Percentiles rank a stretch among this genome's conserved stretches.
These are phyloP conservation scores for Paramyrothecium sp. DNA, from an alignment of 2,329 filamentous ascomycete species.

Conservation along the genomic window DNA sequence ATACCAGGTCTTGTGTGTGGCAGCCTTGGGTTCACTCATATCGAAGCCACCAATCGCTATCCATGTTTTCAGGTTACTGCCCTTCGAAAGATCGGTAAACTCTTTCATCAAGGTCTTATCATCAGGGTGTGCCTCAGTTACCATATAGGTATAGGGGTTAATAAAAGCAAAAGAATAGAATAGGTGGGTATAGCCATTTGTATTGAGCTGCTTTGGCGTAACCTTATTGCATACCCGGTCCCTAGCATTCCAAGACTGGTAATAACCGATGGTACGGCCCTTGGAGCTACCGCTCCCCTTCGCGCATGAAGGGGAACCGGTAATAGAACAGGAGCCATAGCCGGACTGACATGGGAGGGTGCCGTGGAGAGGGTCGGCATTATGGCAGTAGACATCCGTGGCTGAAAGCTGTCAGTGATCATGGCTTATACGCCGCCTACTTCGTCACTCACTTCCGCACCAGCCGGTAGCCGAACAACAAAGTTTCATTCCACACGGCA, in stretches of 20 bases:
- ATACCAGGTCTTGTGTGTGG: slow-evolving; percentile 19
- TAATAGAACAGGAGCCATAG: slow-evolving; percentile 25
- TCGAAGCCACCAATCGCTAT: slow-evolving; percentile 41
- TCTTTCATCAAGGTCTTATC: slow-evolving; percentile 4
- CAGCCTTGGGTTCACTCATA: slow-evolving; percentile 31
- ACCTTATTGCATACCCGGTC: slow-evolving; percentile 10
- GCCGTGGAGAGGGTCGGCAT: neutral
- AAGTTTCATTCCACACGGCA: slow-evolving; percentile 23
- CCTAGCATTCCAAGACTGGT: slow-evolving; percentile 11
- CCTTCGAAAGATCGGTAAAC: slow-evolving; percentile 23
- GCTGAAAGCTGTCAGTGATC: neutral
- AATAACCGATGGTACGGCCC: slow-evolving; percentile 15
- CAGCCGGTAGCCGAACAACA: slow-evolving; percentile 23
- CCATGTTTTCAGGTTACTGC: slow-evolving; percentile 26
- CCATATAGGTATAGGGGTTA: slow-evolving; percentile 22
- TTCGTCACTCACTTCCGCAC: slow-evolving; percentile 15
- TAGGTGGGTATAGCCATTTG: slow-evolving; percentile 5
- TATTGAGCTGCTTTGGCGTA: slow-evolving; percentile 10
- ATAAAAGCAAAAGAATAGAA: slow-evolving; percentile 22
- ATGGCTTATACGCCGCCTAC: neutral
- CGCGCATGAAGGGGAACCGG: slow-evolving; percentile 21
- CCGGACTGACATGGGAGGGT: slow-evolving; percentile 26
- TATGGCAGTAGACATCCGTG: neutral
- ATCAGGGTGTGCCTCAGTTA: slow-evolving; percentile 4
- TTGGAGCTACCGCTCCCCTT: slow-evolving; percentile 15